Percentiles rank a stretch among this genome's conserved stretches.
These are phyloP conservation scores for Huntiella savannae DNA, from an alignment of 2,329 filamentous ascomycete species.

Conservation along the genomic window DNA sequence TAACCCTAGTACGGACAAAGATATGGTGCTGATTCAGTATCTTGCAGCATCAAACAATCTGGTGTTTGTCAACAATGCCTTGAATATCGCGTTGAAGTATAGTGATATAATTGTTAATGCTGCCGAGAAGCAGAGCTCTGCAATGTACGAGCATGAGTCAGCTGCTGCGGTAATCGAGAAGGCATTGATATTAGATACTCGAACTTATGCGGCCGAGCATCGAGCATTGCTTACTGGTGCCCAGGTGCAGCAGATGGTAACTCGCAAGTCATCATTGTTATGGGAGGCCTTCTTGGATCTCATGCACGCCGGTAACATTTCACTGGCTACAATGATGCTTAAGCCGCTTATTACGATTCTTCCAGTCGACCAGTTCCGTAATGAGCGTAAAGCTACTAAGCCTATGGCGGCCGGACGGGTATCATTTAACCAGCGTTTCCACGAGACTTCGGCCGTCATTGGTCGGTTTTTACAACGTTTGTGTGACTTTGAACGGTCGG, in stretches of 20 bases:
- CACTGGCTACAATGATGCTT: slow-evolving; percentile 56
- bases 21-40: slow-evolving; percentile 13
- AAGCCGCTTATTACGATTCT: slow-evolving; percentile 51
- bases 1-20: slow-evolving; percentile 18
- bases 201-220: slow-evolving; percentile 24
- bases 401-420: slow-evolving; percentile 28
- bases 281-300: slow-evolving; percentile 61
- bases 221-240: slow-evolving; percentile 41
- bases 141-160: slow-evolving; percentile 9
- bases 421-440: slow-evolving; percentile 61
- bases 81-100: slow-evolving; percentile 46
- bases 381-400: slow-evolving; percentile 27
- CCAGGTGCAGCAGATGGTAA: slow-evolving; percentile 45
- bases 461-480: slow-evolving; percentile 60
- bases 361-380: slow-evolving; percentile 54
- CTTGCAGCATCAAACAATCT: slow-evolving; percentile 33
- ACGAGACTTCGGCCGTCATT: slow-evolving; percentile 36
- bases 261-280: slow-evolving; percentile 52
- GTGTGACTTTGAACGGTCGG: slow-evolving; percentile 50
- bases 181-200: slow-evolving; percentile 29
- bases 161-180: slow-evolving; percentile 32
- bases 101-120: slow-evolving; percentile 38
- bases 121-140: slow-evolving; percentile 25
- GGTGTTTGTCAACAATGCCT: slow-evolving; percentile 43
- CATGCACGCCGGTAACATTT: slow-evolving; percentile 45